Evolutionary conservation across 2,329 filamentous ascomycete species (phyloP).

Genomic region (Zymoseptoria ardabiliae): DNA sequence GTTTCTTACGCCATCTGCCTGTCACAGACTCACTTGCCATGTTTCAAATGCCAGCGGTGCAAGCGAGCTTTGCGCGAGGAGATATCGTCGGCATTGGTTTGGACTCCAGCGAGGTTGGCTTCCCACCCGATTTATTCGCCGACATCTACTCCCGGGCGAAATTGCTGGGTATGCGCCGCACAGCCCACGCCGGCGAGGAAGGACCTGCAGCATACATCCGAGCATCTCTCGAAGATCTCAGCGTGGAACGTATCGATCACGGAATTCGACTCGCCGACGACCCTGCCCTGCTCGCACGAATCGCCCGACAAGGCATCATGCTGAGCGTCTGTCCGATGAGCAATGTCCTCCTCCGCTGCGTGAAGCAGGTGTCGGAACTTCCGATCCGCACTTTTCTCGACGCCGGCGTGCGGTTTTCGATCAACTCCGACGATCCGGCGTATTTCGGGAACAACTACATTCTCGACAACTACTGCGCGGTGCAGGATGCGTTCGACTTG

Average conservation of each 20-base stretch:
- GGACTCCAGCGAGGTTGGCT: slow-evolving; percentile 50
- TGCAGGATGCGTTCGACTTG: slow-evolving; percentile 64
- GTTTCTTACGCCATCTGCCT: slow-evolving; percentile 64
- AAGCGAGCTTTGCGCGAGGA: slow-evolving; percentile 42
- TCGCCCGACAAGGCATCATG: slow-evolving; percentile 52
- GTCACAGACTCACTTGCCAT: slow-evolving; percentile 47
- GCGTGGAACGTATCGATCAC: slow-evolving; percentile 64
- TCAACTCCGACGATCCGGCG: slow-evolving; percentile 68
- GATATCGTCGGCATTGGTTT: slow-evolving; percentile 56
- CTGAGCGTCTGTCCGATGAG: slow-evolving; percentile 67
- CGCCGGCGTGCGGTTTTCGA: slow-evolving; percentile 57
- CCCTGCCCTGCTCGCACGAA: slow-evolving; percentile 48
- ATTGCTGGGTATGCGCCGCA: slow-evolving; percentile 51
- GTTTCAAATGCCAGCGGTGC: slow-evolving; percentile 38
- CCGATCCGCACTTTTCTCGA: slow-evolving; percentile 59
- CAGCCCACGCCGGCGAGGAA: slow-evolving; percentile 71
- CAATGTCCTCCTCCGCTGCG: slow-evolving; percentile 59
- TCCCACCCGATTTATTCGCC: slow-evolving; percentile 48
- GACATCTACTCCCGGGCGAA: slow-evolving; percentile 53
- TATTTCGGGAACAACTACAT: slow-evolving; percentile 68
- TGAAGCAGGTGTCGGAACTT: slow-evolving; percentile 46
- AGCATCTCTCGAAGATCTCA: slow-evolving; percentile 54
- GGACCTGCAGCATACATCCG: slow-evolving; percentile 60
- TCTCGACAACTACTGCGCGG: slow-evolving; percentile 65
- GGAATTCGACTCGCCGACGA: slow-evolving; percentile 61